Evolutionary conservation across 257 asterid species (phyloP).

Genomic region (Solanum neorickii): DNA sequence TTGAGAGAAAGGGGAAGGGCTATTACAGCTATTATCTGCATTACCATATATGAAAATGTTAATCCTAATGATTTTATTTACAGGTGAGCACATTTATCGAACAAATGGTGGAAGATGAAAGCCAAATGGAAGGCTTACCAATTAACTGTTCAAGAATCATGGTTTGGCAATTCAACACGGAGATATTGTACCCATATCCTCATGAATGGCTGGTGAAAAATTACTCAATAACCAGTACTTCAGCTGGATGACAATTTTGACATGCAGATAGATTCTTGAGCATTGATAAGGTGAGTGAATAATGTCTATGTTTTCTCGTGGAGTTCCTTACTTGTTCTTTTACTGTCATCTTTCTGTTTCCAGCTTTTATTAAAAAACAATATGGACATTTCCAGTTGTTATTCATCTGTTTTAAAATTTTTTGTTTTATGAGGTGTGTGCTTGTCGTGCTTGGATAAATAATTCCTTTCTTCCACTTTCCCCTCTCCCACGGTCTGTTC

Average conservation of each 20-base stretch:
- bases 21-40: not conserved
- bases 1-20: not conserved
- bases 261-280: not conserved
- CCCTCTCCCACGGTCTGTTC: not conserved
- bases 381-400: not conserved
- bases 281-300: not conserved
- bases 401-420: not conserved
- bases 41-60: not conserved
- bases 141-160: conserved; percentile 26
- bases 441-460: not conserved
- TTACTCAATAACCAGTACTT: conserved; percentile 13
- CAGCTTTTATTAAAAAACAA: not conserved
- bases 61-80: conserved; percentile 3
- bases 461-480: not conserved
- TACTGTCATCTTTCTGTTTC: not conserved
- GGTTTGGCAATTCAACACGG: conserved; percentile 50
- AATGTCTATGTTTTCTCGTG: not conserved
- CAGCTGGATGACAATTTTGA: conserved; percentile 11
- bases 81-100: conserved; percentile 60
- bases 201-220: conserved; percentile 3
- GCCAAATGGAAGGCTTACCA: conserved; percentile 75
- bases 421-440: not conserved
- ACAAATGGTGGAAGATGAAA: conserved; percentile 76
- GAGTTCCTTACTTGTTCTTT: not conserved
- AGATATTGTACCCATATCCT: conserved; percentile 12